Conservation (phyloP, 1,284 basidiomycete species). For the Taiwanofungus camphoratus region DNA sequence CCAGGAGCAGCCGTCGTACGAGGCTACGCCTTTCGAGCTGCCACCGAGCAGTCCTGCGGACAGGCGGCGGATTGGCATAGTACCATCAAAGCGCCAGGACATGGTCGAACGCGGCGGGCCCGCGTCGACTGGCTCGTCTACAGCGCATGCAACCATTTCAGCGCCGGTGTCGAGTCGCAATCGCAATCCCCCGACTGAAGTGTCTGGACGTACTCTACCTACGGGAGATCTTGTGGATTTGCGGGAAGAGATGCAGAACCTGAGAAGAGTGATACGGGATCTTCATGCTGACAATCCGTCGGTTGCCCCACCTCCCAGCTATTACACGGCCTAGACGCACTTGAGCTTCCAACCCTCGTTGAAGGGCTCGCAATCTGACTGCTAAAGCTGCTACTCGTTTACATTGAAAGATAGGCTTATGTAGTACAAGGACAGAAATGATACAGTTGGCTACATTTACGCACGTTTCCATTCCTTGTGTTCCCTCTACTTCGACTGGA, state of each 20-base stretch:
- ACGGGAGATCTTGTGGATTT: slow-evolving; percentile 20
- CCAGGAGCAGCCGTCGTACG: slow-evolving; percentile 5
- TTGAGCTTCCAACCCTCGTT: too few species aligned
- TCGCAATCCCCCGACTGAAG: slow-evolving; percentile 16
- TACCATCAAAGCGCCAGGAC: slow-evolving; percentile 17
- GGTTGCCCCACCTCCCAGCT: slow-evolving; percentile 21
- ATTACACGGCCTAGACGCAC: slow-evolving; percentile 8
- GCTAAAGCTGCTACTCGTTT: too few species aligned
- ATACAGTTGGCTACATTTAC: too few species aligned
- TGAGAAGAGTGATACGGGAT: slow-evolving; percentile 23
- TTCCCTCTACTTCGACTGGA: neutral
- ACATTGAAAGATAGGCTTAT: too few species aligned
- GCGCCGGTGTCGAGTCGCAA: slow-evolving; percentile 13
- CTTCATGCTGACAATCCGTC: slow-evolving; percentile 19
- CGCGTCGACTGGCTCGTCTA: neutral
- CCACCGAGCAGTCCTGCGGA: neutral
- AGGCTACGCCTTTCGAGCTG: neutral
- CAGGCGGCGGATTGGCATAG: neutral
- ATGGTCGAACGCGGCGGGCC: slow-evolving; percentile 4
- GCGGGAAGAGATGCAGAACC: slow-evolving; percentile 23
- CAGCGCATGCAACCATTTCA: slow-evolving; percentile 5
- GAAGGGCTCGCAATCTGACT: too few species aligned
- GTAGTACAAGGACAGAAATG: too few species aligned
- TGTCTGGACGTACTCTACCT: slow-evolving; percentile 12
- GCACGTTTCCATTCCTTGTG: neutral